These are phyloP conservation scores for Lentinula detonsa DNA, from an alignment of 768 basidiomycete species.

Conservation along the genomic window DNA sequence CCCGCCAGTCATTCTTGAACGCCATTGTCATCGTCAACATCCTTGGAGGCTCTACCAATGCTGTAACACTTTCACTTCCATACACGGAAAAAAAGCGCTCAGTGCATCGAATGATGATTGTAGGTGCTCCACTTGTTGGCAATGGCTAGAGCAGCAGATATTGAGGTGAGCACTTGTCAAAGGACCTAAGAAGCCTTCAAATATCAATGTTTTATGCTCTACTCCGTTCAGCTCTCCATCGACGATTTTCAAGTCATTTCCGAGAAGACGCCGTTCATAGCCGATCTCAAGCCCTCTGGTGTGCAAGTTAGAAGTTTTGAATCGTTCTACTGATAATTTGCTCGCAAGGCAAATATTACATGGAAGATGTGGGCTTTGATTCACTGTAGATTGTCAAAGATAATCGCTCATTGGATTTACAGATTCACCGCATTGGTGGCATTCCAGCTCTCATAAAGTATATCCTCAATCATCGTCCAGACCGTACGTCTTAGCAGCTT, in stretches of 20 bases:
- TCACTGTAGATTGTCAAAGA: neutral
- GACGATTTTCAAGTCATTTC: slow-evolving; percentile 84
- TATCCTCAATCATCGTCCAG: slow-evolving; percentile 49
- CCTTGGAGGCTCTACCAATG: slow-evolving; percentile 85
- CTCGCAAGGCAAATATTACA: slow-evolving; percentile 82
- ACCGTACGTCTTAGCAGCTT: neutral
- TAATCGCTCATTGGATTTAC: neutral
- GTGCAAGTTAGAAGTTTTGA: slow-evolving; percentile 16
- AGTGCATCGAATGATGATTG: neutral
- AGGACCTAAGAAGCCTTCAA: no score
- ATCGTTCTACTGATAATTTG: slow-evolving; percentile 21
- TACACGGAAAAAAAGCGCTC: neutral
- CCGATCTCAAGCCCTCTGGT: slow-evolving; percentile 59
- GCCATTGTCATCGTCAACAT: slow-evolving; percentile 77
- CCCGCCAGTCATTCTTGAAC: slow-evolving; percentile 71
- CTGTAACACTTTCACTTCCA: slow-evolving; percentile 36
- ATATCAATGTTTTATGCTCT: neutral
- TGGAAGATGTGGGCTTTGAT: slow-evolving; percentile 59
- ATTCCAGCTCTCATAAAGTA: slow-evolving; percentile 84
- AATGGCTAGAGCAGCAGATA: slow-evolving; percentile 76
- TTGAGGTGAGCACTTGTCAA: slow-evolving; percentile 19
- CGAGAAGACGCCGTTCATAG: slow-evolving; percentile 76
- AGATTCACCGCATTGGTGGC: slow-evolving; percentile 73
- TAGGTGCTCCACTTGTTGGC: slow-evolving; percentile 81
- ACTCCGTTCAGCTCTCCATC: slow-evolving; percentile 49